Evolutionary conservation across 208 protist genomes (phyloP).

Genomic region (Vickermania spadyakhi): DNA sequence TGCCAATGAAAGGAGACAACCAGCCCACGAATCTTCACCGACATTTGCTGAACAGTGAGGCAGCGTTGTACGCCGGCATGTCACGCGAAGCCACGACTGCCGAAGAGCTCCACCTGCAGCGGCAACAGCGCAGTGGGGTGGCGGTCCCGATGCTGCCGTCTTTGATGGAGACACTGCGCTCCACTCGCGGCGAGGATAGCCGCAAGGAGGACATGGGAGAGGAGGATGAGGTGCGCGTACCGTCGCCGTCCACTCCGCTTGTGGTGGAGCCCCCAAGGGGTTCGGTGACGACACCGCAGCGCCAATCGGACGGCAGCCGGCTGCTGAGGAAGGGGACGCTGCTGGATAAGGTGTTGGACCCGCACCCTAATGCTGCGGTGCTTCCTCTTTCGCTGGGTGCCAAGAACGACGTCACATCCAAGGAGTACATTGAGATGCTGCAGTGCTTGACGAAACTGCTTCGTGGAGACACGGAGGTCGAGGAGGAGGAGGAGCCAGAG

Average conservation of each 20-base stretch:
- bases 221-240: too few relatives aligned
- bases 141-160: not conserved
- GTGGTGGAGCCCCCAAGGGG: too few relatives aligned
- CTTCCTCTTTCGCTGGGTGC: not conserved
- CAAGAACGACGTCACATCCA: not conserved
- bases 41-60: not conserved
- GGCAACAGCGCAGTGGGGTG: not conserved
- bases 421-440: slow-evolving; percentile 68
- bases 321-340: too few relatives aligned
- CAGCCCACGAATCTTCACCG: not conserved
- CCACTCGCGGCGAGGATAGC: slow-evolving; percentile 23
- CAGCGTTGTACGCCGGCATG: slow-evolving; percentile 1
- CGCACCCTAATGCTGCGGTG: too few relatives aligned
- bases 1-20: not conserved
- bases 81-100: not conserved
- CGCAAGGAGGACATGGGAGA: too few relatives aligned
- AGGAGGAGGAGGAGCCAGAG: slow-evolving; percentile 32
- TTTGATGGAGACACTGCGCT: slow-evolving; percentile 54
- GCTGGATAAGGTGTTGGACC: too few relatives aligned
- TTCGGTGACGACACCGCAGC: too few relatives aligned
- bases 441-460: slow-evolving; percentile 72
- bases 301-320: too few relatives aligned
- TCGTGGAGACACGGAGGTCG: slow-evolving; percentile 8
- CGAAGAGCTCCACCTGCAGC: not conserved
- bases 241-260: too few relatives aligned